phyloP scores from a whole-genome alignment of 257 asterid genomes.

The Phtheirospermum japonicum region DNA sequence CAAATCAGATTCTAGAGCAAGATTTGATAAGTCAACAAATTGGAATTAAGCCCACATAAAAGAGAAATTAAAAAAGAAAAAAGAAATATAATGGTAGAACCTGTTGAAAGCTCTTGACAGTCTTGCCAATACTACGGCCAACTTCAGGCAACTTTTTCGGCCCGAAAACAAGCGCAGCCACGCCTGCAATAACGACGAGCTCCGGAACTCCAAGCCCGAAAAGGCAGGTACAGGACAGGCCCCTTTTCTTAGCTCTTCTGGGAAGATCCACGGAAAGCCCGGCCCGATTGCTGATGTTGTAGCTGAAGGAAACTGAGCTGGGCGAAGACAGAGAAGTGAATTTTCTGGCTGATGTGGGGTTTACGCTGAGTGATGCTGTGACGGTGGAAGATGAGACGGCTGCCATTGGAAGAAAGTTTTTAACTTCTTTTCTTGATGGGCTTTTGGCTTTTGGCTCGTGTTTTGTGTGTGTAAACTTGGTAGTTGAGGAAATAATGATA shows the following conservation, averaged over 20 bases:
- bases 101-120: constrained; percentile 93
- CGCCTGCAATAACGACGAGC: constrained; percentile 83
- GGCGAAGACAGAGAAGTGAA: constrained; percentile 43
- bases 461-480: too few relatives aligned
- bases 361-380: constrained; percentile 17
- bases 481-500: too few relatives aligned
- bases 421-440: constrained; percentile 16
- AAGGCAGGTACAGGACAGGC: constrained; percentile 62
- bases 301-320: constrained; percentile 56
- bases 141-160: constrained; percentile 85
- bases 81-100: constrained; percentile 29
- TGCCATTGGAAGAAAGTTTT: constrained; percentile 31
- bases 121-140: constrained; percentile 83
- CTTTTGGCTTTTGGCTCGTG: constrained; percentile 1
- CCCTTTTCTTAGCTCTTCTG: constrained; percentile 33
- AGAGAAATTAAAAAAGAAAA: background rate
- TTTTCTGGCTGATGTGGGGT: constrained; percentile 25
- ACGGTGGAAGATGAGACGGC: constrained; percentile 29
- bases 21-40: too few relatives aligned
- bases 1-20: too few relatives aligned
- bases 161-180: constrained; percentile 75
- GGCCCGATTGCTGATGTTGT: constrained; percentile 22
- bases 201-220: constrained; percentile 96
- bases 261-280: constrained; percentile 31
- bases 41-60: background rate